phyloP scores from a whole-genome alignment of 768 basidiomycete genomes.

The Leccinellum luteum region DNA sequence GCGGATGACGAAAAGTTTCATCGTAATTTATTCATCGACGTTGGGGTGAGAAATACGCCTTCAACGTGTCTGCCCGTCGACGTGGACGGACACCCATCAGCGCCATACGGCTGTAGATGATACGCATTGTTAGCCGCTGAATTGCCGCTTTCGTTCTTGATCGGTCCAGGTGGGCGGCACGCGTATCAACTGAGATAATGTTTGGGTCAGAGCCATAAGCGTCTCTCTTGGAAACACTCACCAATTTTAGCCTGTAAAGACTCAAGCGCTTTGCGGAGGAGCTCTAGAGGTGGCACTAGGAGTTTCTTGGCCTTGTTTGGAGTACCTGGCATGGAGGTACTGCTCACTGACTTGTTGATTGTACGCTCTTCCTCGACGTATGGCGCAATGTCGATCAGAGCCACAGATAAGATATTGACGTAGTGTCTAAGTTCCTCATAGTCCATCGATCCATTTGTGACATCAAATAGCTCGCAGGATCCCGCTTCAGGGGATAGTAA shows the following conservation, averaged over 20 bases:
- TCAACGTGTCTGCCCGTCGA: constrained; percentile 26
- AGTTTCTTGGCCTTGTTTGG: constrained; percentile 31
- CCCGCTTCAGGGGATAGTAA: constrained; percentile 47
- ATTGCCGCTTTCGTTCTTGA: constrained; percentile 69
- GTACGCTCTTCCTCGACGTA: constrained; percentile 51
- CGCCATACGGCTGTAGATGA: constrained; percentile 57
- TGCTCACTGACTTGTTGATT: constrained; percentile 9
- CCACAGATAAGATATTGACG: constrained; percentile 55
- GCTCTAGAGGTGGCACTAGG: constrained; percentile 43
- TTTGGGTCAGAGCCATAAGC: neutral
- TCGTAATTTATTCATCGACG: constrained; percentile 4
- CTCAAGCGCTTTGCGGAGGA: constrained; percentile 48
- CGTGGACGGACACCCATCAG: constrained; percentile 23
- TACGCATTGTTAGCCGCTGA: constrained; percentile 60
- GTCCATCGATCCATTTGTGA: constrained; percentile 53
- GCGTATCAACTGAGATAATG: constrained; percentile 60
- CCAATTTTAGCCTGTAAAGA: constrained; percentile 59
- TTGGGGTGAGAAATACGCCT: constrained; percentile 30
- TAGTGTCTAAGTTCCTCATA: constrained; percentile 59
- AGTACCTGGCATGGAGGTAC: constrained; percentile 16
- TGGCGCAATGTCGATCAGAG: constrained; percentile 53
- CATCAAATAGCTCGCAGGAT: constrained; percentile 47
- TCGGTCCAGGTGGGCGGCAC: constrained; percentile 73
- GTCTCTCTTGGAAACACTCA: constrained; percentile 32
- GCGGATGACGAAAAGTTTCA: neutral